Base-by-base conservation (phyloP, 2,329 filamentous ascomycete species). In the Talaromyces sp. region DNA sequence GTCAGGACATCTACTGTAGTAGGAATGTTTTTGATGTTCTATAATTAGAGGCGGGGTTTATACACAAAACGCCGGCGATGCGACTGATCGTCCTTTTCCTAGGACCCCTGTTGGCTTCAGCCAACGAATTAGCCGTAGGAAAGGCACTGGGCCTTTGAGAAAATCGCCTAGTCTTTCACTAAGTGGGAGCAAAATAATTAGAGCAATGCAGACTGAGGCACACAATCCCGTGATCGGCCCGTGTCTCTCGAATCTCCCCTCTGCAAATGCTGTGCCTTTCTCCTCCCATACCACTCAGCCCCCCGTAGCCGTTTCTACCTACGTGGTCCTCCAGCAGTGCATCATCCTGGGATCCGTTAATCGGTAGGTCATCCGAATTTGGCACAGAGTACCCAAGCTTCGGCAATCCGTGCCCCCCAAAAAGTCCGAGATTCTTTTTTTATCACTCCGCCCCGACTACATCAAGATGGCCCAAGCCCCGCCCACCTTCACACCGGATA, bases 401-500 rank as follows among this genome's bases (percentile, higher is more conserved):
- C 35, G n/a, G 17, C 9, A 27, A 19, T 27, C 47, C 47, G 22
- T 50, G 20, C 30, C 7, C 36, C 44, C 22, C 30, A 19, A 19
- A 43, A 10, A 4, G 24, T 27, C n/a, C 17, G 17, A 24, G 39
- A 20, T 22, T 43, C 47, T 44, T 48, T 43, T 35, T 37, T 36
- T 27, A 27, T 27, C 24, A 27, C 9, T 9, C 24, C 24, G 24
- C 33, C 17, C 39, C 19, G 20, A 7, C 39, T 27, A 16, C 19
- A 33, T 35, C 44, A 32, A 36, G 51, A 63, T 62, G 57, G 32
- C 55, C 32, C 49, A 54, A 27, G 54, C 51, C 19, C 36, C 57
- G n/a, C 53, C 63, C 47, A 56, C 60, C 14, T 70, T 70, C 50
- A 70, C 67, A 0, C 66, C 68, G 1, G 66, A 70, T 41, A 64